Percentiles rank a stretch among this genome's conserved stretches.
Evolutionary conservation across 2,329 filamentous ascomycete genomes (phyloP).

Genomic region (Chaetomium sp.): DNA sequence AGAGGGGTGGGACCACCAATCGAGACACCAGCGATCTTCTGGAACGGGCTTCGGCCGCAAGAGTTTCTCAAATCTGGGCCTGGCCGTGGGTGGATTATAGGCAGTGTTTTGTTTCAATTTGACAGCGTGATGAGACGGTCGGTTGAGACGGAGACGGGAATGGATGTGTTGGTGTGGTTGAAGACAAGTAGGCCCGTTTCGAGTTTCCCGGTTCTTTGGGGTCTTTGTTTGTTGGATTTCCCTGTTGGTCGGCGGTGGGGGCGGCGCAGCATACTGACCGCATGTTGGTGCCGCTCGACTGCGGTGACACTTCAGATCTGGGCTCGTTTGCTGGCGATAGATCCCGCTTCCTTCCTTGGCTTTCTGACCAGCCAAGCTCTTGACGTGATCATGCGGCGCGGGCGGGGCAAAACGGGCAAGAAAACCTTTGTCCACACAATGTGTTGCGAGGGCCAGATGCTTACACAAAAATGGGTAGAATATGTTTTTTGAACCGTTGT

Average conservation of each 20-base stretch:
- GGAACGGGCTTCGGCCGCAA: background rate
- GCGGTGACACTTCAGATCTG: conserved; percentile 1
- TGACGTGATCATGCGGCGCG: background rate
- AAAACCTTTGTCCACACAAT: too few relatives aligned
- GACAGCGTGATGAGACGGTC: background rate
- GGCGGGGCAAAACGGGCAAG: background rate
- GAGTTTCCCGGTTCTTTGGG: background rate
- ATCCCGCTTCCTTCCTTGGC: too few relatives aligned
- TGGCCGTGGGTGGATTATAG: background rate
- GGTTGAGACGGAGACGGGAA: too few relatives aligned
- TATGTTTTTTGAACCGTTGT: too few relatives aligned
- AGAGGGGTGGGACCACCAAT: background rate
- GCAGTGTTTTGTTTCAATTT: background rate
- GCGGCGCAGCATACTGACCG: conserved; percentile 7
- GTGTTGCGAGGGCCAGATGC: too few relatives aligned
- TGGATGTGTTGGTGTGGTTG: too few relatives aligned
- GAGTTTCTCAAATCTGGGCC: background rate
- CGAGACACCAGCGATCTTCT: background rate
- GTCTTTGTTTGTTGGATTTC: too few relatives aligned
- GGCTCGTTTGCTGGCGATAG: background rate
- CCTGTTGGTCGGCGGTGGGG: background rate
- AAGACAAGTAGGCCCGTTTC: background rate
- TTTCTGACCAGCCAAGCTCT: background rate
- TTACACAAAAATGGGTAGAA: too few relatives aligned
- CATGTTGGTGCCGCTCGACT: conserved; percentile 2